phyloP scores from a whole-genome alignment of 2,329 filamentous ascomycete species.

The Penicillium sp. region DNA sequence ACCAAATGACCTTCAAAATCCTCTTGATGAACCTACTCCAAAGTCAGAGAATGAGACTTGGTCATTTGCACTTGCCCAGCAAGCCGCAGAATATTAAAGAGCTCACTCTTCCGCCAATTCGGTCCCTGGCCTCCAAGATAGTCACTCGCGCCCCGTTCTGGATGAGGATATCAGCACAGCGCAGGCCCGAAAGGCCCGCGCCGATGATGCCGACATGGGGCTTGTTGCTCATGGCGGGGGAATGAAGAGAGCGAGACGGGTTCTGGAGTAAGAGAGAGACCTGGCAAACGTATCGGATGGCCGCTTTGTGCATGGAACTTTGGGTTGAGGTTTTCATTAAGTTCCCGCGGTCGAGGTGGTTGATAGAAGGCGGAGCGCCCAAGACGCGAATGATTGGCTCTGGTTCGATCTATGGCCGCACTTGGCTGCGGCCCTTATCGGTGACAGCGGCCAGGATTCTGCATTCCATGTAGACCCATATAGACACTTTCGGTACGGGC shows the following conservation, averaged over 20 bases:
- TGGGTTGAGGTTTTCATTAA: neutral
- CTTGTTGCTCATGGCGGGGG: slow-evolving; percentile 33
- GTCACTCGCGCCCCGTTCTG: slow-evolving; percentile 57
- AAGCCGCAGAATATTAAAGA: neutral
- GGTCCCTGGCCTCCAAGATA: slow-evolving; percentile 58
- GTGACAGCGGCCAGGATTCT: too few species aligned
- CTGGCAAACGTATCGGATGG: neutral
- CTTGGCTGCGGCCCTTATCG: too few species aligned
- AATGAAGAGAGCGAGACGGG: neutral
- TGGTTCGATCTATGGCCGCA: slow-evolving; percentile 8
- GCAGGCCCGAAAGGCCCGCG: slow-evolving; percentile 58
- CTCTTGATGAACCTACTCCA: slow-evolving; percentile 50
- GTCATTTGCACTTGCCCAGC: too few species aligned
- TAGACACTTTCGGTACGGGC: too few species aligned
- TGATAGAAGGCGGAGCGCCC: slow-evolving; percentile 12
- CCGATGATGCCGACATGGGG: slow-evolving; percentile 59
- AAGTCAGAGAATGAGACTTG: neutral
- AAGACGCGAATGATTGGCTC: slow-evolving; percentile 20
- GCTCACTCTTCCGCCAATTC: slow-evolving; percentile 57
- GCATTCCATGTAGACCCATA: neutral
- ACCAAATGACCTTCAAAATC: slow-evolving; percentile 50
- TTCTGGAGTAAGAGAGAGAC: neutral
- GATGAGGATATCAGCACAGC: slow-evolving; percentile 58
- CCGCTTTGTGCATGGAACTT: slow-evolving; percentile 3
- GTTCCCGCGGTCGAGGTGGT: slow-evolving; percentile 4